phyloP scores from a whole-genome alignment of 495 filamentous ascomycete genomes.

The Delitschia confertaspora region DNA sequence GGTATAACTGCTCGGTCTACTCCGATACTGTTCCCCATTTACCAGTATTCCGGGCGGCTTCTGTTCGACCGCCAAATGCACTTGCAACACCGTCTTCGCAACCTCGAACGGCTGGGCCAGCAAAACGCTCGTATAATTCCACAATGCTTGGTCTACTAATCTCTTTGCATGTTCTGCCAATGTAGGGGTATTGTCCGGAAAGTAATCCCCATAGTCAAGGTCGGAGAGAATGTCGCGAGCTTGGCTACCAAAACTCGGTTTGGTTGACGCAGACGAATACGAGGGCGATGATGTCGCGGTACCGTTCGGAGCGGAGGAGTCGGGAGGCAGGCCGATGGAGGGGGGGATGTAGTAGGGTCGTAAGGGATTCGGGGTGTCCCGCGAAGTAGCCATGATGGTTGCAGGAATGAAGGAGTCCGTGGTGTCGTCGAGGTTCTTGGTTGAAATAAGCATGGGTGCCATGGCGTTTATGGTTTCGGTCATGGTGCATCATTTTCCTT shows the following conservation, averaged over 20 bases:
- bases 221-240: constrained; percentile 78
- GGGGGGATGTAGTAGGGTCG: constrained; percentile 92
- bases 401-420: neutral
- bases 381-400: constrained; percentile 33
- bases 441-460: constrained; percentile 1
- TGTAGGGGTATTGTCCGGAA: constrained; percentile 67
- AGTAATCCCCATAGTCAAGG: constrained; percentile 80
- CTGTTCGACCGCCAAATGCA: constrained; percentile 46
- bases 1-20: constrained; percentile 33
- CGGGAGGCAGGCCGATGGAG: constrained; percentile 50
- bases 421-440: constrained; percentile 5
- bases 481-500: constrained; percentile 2
- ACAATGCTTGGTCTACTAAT: constrained; percentile 67
- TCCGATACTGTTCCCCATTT: constrained; percentile 26
- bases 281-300: constrained; percentile 13
- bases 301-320: constrained; percentile 15
- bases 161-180: constrained; percentile 61
- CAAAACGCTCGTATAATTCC: constrained; percentile 76
- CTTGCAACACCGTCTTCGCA: constrained; percentile 85
- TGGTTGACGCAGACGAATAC: constrained; percentile 10
- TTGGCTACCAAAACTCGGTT: constrained; percentile 55
- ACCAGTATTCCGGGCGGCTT: constrained; percentile 26
- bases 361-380: constrained; percentile 73
- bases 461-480: neutral
- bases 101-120: constrained; percentile 95